A percentile compares a stretch with the other conserved stretches of the same genome.
These are phyloP conservation scores for Mortierella sp. DNA, from an alignment of 371 early-diverging fungal genomes.

Conservation along the genomic window DNA sequence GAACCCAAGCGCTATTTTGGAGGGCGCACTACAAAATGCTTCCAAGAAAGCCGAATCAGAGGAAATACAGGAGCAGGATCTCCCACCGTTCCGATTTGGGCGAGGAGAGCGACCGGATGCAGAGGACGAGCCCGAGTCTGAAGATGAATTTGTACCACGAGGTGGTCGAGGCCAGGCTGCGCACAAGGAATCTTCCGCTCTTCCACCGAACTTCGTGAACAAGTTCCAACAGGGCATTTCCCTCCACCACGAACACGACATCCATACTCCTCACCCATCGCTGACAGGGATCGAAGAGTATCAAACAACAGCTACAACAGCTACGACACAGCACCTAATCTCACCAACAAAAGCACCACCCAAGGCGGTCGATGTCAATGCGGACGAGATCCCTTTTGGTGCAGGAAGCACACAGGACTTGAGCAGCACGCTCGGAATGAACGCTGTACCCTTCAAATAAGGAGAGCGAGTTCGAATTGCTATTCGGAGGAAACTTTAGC, in stretches of 20 bases:
- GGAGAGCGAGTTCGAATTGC: not conserved
- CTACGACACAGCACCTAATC: not conserved
- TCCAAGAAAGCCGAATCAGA: not conserved
- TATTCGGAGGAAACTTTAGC: not conserved
- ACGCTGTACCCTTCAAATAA: not conserved
- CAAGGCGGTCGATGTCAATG: slow-evolving; percentile 17
- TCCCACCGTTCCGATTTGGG: slow-evolving; percentile 51
- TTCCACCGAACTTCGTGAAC: slow-evolving; percentile 4
- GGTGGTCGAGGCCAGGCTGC: slow-evolving; percentile 18
- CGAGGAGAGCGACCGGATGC: slow-evolving; percentile 55
- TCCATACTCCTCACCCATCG: slow-evolving; percentile 2
- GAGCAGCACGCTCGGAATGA: slow-evolving; percentile 24
- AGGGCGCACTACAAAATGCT: slow-evolving; percentile 19
- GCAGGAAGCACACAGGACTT: slow-evolving; percentile 23
- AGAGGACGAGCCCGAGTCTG: slow-evolving; percentile 55
- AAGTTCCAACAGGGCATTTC: slow-evolving; percentile 7
- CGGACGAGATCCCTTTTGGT: slow-evolving; percentile 44
- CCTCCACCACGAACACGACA: not conserved
- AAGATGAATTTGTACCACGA: slow-evolving; percentile 42
- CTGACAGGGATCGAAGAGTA: not conserved
- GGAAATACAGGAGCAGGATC: slow-evolving; percentile 26
- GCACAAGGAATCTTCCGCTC: slow-evolving; percentile 20
- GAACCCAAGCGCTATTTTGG: slow-evolving; percentile 30
- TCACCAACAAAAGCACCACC: slow-evolving; percentile 6
- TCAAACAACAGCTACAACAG: not conserved